A percentile compares a stretch with the other conserved stretches of the same genome.
phyloP scores from a whole-genome alignment of 2,329 filamentous ascomycete genomes.

The Teratosphaeria gauchensis region DNA sequence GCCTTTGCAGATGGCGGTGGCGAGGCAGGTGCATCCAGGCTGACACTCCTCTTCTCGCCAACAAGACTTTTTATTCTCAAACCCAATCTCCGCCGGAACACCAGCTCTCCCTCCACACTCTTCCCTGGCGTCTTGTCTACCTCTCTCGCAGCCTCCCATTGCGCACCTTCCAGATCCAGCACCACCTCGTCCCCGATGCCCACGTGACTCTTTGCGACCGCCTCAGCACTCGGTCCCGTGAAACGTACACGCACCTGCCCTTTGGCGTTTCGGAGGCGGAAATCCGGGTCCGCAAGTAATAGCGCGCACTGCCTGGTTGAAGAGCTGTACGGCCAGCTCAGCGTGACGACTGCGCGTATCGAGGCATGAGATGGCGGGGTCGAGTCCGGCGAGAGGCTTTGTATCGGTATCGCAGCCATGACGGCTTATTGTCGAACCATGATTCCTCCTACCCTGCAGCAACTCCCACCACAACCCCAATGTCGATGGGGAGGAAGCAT shows the following conservation, averaged over 20 bases:
- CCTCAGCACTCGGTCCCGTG: slow-evolving; percentile 58
- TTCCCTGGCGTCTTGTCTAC: slow-evolving; percentile 45
- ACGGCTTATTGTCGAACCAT: background rate
- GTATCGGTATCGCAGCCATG: slow-evolving; percentile 15
- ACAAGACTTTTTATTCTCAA: slow-evolving; percentile 21
- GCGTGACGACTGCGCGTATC: slow-evolving; percentile 64
- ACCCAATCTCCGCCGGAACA: slow-evolving; percentile 33
- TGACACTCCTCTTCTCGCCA: slow-evolving; percentile 6
- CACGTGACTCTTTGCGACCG: slow-evolving; percentile 55
- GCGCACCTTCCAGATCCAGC: slow-evolving; percentile 58
- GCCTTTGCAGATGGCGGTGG: background rate
- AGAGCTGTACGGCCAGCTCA: slow-evolving; percentile 86
- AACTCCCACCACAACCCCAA: background rate
- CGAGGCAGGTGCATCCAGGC: slow-evolving; percentile 3
- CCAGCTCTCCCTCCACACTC: slow-evolving; percentile 48
- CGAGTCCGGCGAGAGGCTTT: slow-evolving; percentile 17
- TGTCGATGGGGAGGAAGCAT: background rate
- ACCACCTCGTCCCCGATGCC: slow-evolving; percentile 70
- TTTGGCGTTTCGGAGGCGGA: slow-evolving; percentile 62
- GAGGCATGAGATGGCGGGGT: slow-evolving; percentile 16
- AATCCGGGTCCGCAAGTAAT: slow-evolving; percentile 74
- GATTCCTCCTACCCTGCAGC: background rate
- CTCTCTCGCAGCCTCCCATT: slow-evolving; percentile 50
- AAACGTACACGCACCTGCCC: slow-evolving; percentile 79
- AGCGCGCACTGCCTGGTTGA: slow-evolving; percentile 65